Conservation (phyloP, 2,329 filamentous ascomycete species). For the Dactylonectria estremocensis region DNA sequence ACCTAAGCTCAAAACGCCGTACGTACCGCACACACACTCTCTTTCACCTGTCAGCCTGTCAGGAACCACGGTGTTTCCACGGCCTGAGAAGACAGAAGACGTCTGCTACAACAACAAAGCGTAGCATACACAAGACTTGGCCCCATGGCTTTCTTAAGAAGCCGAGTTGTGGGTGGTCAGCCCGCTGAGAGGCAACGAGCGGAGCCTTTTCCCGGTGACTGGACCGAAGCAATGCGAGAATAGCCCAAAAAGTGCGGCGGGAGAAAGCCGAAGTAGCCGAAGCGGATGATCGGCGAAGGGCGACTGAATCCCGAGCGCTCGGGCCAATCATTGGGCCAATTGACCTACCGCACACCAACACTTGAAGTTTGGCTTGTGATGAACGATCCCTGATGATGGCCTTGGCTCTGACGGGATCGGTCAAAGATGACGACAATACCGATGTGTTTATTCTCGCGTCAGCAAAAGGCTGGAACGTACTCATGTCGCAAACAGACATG, state of each 20-base stretch:
- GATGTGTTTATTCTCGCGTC: background rate
- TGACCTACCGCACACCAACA: conserved; percentile 39
- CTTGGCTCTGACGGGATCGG: background rate
- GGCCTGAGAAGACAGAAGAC: background rate
- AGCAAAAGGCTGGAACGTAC: background rate
- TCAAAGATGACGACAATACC: background rate
- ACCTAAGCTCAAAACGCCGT: too few species aligned
- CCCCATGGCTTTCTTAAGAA: conserved; percentile 6
- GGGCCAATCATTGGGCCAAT: conserved; percentile 39
- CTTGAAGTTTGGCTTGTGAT: conserved; percentile 10
- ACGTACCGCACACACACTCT: background rate
- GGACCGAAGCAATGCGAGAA: conserved; percentile 46
- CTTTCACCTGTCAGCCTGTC: too few species aligned
- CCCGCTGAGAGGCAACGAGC: background rate
- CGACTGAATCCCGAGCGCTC: conserved; percentile 38
- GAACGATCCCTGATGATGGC: background rate
- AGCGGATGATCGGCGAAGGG: conserved; percentile 38
- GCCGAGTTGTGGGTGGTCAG: background rate
- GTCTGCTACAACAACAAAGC: background rate
- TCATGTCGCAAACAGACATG: too few species aligned
- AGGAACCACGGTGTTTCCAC: background rate
- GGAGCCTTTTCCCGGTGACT: conserved; percentile 10
- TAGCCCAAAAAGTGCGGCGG: conserved; percentile 39
- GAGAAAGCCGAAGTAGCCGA: conserved; percentile 41
- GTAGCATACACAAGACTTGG: conserved; percentile 4